Percentiles rank a stretch among this genome's conserved stretches.
Conservation (phyloP, 1,139 yeast genomes). For the Suzukiozyma palmioleophila region DNA sequence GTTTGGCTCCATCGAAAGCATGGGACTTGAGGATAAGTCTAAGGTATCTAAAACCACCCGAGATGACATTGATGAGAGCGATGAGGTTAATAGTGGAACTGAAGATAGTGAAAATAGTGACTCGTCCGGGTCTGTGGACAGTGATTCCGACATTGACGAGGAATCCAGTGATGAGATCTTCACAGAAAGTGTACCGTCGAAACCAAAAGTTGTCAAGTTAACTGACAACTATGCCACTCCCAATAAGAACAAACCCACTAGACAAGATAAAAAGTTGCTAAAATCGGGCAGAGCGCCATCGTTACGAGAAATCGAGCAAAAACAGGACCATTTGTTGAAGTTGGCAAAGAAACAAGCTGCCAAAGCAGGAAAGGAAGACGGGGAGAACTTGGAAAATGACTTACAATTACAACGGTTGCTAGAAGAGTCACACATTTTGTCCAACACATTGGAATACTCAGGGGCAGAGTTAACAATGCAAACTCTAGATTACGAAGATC, state of each 20-base stretch:
- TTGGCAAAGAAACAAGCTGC: conserved; percentile 25
- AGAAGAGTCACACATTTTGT: conserved; percentile 79
- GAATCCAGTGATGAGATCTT: conserved; percentile 13
- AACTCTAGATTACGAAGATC: conserved; percentile 62
- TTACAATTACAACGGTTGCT: conserved; percentile 77
- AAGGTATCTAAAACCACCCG: conserved; percentile 13
- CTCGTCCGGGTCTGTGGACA: conserved; percentile 14
- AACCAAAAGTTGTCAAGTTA: conserved; percentile 36
- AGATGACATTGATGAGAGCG: conserved; percentile 10
- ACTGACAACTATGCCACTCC: conserved; percentile 18
- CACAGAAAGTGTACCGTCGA: conserved; percentile 20
- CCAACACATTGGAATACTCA: conserved; percentile 51
- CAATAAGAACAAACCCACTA: conserved; percentile 14
- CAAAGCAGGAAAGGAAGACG: conserved; percentile 31
- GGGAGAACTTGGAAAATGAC: conserved; percentile 68
- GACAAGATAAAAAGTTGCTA: conserved; percentile 28
- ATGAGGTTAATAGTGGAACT: conserved; percentile 2
- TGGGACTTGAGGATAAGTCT: conserved; percentile 58
- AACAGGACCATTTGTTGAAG: conserved; percentile 18
- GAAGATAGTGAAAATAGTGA: conserved; percentile 12
- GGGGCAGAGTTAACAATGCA: conserved; percentile 77
- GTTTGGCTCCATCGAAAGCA: conserved; percentile 56
- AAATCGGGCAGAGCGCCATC: conserved; percentile 43
- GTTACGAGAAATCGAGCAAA: conserved; percentile 28
- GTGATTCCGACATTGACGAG: conserved; percentile 8